phyloP scores from a whole-genome alignment of 306 rosid genomes.

The Nissolia schottii region DNA sequence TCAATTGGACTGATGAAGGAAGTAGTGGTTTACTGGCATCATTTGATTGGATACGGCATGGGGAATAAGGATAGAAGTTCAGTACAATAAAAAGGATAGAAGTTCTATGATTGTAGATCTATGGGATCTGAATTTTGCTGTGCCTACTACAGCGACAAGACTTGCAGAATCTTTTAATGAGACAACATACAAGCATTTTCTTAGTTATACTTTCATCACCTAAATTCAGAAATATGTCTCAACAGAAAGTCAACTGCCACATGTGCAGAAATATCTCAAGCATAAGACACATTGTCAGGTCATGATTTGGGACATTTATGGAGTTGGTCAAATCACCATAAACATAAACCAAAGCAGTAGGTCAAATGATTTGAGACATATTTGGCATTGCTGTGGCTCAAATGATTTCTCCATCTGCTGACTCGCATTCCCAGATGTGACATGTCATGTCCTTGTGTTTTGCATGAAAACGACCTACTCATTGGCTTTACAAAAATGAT shows the following conservation, averaged over 20 bases:
- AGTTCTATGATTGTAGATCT: background rate
- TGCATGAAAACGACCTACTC: background rate
- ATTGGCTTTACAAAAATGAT: background rate
- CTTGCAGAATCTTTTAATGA: background rate
- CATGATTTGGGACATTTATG: too few species aligned
- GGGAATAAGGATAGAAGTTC: too few species aligned
- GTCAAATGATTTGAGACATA: too few species aligned
- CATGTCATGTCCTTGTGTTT: constrained; percentile 2
- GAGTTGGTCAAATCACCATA: too few species aligned
- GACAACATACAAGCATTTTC: background rate
- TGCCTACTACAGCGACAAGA: too few species aligned
- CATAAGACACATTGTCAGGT: too few species aligned
- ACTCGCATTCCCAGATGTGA: background rate
- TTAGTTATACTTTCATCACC: background rate
- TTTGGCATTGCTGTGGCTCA: background rate
- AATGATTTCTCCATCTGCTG: too few species aligned
- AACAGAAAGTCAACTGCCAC: too few species aligned
- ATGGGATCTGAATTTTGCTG: background rate
- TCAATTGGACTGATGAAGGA: background rate
- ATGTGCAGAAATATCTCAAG: too few species aligned
- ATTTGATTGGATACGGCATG: background rate
- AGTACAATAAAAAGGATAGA: background rate
- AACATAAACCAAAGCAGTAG: too few species aligned
- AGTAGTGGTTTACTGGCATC: background rate
- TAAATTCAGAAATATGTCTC: too few species aligned